Evolutionary conservation across 176 grass and related monocot species (phyloP).

Genomic region (Triticum timopheevii): DNA sequence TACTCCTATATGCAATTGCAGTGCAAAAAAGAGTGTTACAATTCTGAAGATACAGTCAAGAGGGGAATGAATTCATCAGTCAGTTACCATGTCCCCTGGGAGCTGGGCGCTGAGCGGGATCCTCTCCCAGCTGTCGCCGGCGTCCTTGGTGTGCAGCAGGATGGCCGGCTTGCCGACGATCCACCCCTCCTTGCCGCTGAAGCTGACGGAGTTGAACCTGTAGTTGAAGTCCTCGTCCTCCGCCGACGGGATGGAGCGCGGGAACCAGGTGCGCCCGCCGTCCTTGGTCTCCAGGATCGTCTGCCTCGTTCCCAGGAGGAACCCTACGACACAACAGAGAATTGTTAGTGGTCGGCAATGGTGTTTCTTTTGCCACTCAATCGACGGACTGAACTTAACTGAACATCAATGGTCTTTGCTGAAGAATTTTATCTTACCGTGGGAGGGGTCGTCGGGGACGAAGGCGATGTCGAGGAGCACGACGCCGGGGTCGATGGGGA

Average conservation of each 20-base stretch:
- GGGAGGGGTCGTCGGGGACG: slow-evolving; percentile 81
- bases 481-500: slow-evolving; percentile 84
- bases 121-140: slow-evolving; percentile 94
- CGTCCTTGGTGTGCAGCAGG: slow-evolving; percentile 78
- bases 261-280: slow-evolving; percentile 70
- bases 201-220: slow-evolving; percentile 93
- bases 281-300: slow-evolving; percentile 94
- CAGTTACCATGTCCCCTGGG: slow-evolving; percentile 76
- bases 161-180: slow-evolving; percentile 94
- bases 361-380: background rate
- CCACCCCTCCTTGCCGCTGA: slow-evolving; percentile 93
- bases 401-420: too few relatives aligned
- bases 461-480: slow-evolving; percentile 97
- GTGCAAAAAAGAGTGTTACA: background rate
- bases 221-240: slow-evolving; percentile 99
- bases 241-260: slow-evolving; percentile 78
- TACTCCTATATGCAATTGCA: background rate
- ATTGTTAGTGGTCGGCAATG: background rate
- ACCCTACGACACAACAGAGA: slow-evolving; percentile 37
- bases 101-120: slow-evolving; percentile 91
- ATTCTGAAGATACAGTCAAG: background rate
- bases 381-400: background rate
- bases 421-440: slow-evolving; percentile 32
- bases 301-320: slow-evolving; percentile 89
- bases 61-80: background rate